phyloP scores from a whole-genome alignment of 768 basidiomycete genomes.

The Suillus plorans region DNA sequence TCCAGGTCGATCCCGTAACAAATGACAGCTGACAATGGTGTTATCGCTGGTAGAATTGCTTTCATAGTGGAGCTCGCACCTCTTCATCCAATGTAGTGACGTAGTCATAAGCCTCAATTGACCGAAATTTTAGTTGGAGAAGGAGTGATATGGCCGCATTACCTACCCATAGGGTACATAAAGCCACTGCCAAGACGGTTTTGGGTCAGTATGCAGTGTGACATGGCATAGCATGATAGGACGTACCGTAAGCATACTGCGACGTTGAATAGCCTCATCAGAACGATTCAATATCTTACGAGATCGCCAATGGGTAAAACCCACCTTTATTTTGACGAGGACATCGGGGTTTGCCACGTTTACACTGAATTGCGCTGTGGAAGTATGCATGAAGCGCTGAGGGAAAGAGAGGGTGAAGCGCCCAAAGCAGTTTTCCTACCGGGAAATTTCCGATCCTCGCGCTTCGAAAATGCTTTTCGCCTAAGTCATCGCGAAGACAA shows the following conservation, averaged over 20 bases:
- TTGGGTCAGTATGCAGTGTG: background rate
- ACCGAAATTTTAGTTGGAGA: background rate
- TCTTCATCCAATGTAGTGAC: conserved; percentile 5
- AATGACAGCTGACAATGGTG: background rate
- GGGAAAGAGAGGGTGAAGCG: background rate
- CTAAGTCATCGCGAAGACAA: conserved; percentile 4
- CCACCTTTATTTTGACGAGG: background rate
- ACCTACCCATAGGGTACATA: background rate
- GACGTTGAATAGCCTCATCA: background rate
- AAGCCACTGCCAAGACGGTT: background rate
- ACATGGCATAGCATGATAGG: background rate
- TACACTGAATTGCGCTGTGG: background rate
- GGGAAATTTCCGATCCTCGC: background rate
- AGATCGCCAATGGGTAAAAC: background rate
- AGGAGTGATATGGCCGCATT: background rate
- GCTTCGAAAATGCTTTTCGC: background rate
- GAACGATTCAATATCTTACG: background rate
- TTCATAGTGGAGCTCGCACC: background rate
- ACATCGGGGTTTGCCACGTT: background rate
- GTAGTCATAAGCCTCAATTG: conserved; percentile 4
- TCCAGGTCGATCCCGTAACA: background rate
- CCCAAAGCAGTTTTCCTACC: background rate
- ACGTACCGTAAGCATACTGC: conserved; percentile 3
- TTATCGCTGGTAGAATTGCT: background rate
- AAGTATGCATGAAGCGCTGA: background rate